Evolutionary conservation across 139 green algal species (phyloP).

Genomic region (Picochlorum sp.): DNA sequence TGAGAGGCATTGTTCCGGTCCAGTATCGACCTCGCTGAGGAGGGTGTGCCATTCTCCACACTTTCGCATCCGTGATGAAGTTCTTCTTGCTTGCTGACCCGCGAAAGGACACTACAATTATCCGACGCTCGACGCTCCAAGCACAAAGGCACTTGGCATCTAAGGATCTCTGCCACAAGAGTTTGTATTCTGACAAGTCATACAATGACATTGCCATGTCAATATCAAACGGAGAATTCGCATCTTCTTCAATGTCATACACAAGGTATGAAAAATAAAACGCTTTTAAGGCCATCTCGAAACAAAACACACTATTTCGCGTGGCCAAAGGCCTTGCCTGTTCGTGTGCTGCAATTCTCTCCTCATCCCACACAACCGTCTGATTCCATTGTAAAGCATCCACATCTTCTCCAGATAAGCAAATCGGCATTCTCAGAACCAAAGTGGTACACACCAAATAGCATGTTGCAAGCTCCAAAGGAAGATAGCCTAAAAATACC

Average conservation of each 20-base stretch:
- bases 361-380: no score
- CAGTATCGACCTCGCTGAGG: constrained; percentile 18
- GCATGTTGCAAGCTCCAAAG: no score
- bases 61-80: neutral
- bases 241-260: constrained; percentile 18
- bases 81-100: neutral
- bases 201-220: neutral
- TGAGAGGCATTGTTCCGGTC: constrained; percentile 15
- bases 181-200: neutral
- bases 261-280: constrained; percentile 42
- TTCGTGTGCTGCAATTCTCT: no score
- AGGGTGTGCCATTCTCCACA: constrained; percentile 13
- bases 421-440: no score
- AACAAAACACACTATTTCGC: constrained; percentile 23
- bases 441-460: no score
- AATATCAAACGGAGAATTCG: neutral
- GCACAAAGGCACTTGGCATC: constrained; percentile 1
- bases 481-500: no score
- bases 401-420: no score
- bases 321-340: neutral
- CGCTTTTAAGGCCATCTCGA: constrained; percentile 51
- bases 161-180: neutral
- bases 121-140: neutral
- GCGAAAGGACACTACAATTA: neutral
- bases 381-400: no score